Evolutionary conservation across 129 eudicot genomes (phyloP).

Genomic region (Escallonia herrerae): DNA sequence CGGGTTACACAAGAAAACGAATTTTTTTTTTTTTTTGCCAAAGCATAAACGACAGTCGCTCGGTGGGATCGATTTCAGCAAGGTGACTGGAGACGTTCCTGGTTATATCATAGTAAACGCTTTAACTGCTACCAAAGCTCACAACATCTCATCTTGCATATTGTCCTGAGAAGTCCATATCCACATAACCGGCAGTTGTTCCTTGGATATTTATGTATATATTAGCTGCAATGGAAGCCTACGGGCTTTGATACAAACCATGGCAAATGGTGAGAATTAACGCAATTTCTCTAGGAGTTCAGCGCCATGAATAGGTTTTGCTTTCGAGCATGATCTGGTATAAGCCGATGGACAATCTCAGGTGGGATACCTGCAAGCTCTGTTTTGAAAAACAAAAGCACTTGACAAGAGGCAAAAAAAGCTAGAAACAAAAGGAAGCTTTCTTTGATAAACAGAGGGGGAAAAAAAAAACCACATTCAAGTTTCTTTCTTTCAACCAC

Average conservation of each 20-base stretch:
- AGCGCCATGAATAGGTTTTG: conserved; percentile 96
- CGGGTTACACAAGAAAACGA: no score
- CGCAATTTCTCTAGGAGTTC: conserved; percentile 39
- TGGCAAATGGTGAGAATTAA: neutral
- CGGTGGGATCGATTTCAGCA: no score
- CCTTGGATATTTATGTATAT: neutral
- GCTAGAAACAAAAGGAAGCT: neutral
- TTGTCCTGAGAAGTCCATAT: neutral
- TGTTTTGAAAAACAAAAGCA: conserved; percentile 17
- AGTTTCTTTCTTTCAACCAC: no score
- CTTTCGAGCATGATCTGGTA: conserved; percentile 95
- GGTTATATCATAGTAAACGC: neutral
- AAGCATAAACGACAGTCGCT: no score
- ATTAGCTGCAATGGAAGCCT: neutral
- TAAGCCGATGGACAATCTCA: conserved; percentile 70
- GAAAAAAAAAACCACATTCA: neutral
- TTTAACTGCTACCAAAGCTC: neutral
- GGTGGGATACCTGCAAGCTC: conserved; percentile 79
- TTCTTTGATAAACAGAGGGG: neutral
- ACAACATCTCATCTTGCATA: neutral
- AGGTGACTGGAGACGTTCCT: no score
- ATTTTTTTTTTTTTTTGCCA: no score
- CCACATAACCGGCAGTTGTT: neutral
- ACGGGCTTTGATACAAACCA: neutral
- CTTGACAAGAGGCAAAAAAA: neutral